A percentile compares a stretch with the other conserved stretches of the same genome.
These are phyloP conservation scores for Periconia sp. DNA, from an alignment of 2,329 filamentous ascomycete species.

Conservation along the genomic window DNA sequence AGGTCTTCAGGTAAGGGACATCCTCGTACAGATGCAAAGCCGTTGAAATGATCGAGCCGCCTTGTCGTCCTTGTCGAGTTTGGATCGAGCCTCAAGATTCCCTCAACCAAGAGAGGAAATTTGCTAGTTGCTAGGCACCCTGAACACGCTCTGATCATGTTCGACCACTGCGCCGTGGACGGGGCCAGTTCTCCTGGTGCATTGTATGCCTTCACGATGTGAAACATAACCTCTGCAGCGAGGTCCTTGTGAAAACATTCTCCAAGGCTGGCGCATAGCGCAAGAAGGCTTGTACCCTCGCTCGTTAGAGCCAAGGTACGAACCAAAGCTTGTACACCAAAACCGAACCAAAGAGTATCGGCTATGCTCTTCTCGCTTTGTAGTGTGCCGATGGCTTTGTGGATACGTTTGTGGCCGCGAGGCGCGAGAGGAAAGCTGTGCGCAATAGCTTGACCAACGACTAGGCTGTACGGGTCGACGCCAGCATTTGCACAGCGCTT, in stretches of 20 bases:
- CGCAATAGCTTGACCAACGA: neutral
- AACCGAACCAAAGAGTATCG: neutral
- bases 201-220: neutral
- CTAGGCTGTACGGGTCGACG: neutral
- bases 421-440: neutral
- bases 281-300: neutral
- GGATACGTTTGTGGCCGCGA: neutral
- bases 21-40: neutral
- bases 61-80: no score
- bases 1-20: neutral
- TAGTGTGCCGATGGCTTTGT: neutral
- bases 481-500: neutral
- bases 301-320: neutral
- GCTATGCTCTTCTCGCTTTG: neutral
- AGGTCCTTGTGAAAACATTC: neutral
- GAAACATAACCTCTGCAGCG: neutral
- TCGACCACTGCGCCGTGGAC: neutral
- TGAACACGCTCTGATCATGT: neutral
- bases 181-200: constrained; percentile 1
- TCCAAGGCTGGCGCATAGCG: neutral
- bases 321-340: neutral
- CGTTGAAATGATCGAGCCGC: no score
- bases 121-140: neutral
- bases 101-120: neutral
- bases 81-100: neutral